Evolutionary conservation across 2,329 filamentous ascomycete species (phyloP).

Genomic region (Aspergillus glaucus): DNA sequence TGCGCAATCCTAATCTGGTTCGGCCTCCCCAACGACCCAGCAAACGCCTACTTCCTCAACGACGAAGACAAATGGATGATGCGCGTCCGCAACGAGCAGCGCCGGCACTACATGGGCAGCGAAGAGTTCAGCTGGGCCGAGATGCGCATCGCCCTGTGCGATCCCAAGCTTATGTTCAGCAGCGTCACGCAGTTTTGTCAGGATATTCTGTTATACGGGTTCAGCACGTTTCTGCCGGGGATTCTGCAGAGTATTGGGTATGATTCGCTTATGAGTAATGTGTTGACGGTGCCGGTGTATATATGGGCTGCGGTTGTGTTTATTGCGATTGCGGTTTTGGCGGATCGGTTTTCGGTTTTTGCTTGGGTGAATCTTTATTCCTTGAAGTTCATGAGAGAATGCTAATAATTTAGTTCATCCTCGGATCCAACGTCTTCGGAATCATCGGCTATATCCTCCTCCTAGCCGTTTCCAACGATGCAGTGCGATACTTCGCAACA

Average conservation of each 20-base stretch:
- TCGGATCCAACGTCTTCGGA: conserved; percentile 37
- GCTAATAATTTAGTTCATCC: conserved; percentile 23
- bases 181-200: conserved; percentile 48
- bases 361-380: conserved; percentile 10
- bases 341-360: conserved; percentile 37
- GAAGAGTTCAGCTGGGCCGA: conserved; percentile 48
- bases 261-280: conserved; percentile 45
- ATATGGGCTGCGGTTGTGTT: conserved; percentile 45
- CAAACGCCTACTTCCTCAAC: conserved; percentile 45
- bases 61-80: conserved; percentile 47
- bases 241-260: conserved; percentile 51
- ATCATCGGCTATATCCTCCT: conserved; percentile 48
- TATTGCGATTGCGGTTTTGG: conserved; percentile 41
- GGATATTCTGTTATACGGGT: conserved; percentile 51
- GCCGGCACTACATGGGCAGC: conserved; percentile 45
- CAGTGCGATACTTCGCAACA: conserved; percentile 46
- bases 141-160: conserved; percentile 41
- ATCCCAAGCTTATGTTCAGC: conserved; percentile 49
- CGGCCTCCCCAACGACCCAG: conserved; percentile 43
- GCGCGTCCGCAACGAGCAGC: conserved; percentile 41
- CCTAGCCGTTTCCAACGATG: conserved; percentile 43
- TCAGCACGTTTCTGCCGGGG: conserved; percentile 53
- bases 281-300: conserved; percentile 54
- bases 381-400: background rate
- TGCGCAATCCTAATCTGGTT: conserved; percentile 43